These are phyloP conservation scores for Calocera cornea DNA, from an alignment of 768 basidiomycete species.

Conservation along the genomic window DNA sequence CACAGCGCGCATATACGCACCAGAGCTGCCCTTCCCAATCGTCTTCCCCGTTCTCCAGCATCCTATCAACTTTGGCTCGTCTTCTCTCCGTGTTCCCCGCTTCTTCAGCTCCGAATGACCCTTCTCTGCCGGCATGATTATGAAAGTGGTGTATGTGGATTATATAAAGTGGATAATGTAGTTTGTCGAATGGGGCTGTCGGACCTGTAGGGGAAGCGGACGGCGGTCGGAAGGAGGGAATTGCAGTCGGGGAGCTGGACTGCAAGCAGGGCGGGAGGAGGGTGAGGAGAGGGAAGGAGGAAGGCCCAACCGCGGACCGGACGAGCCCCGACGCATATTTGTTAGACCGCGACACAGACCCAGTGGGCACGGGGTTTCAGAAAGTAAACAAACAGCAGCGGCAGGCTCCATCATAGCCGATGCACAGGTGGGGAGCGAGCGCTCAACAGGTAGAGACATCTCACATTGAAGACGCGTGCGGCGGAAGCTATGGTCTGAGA, in stretches of 20 bases:
- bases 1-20: conserved; percentile 28
- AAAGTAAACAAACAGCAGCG: not conserved
- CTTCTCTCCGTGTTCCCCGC: not conserved
- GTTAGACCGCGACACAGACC: not conserved
- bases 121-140: conserved; percentile 3
- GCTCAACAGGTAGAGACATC: not conserved
- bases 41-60: conserved; percentile 73
- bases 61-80: conserved; percentile 38
- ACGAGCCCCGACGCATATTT: not conserved
- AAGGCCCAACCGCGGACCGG: not conserved
- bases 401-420: not conserved
- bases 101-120: conserved; percentile 4
- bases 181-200: not conserved
- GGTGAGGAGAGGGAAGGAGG: conserved; percentile 1
- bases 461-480: conserved; percentile 1
- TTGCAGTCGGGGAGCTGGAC: not conserved
- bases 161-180: conserved; percentile 4
- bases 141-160: not conserved
- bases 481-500: conserved; percentile 2
- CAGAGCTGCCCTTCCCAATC: conserved; percentile 70
- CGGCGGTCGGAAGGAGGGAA: not conserved
- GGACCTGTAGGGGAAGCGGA: not conserved
- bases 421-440: not conserved
- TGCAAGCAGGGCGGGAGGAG: not conserved
- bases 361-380: not conserved